Conservation (phyloP, 2,329 filamentous ascomycete genomes). For the Botrytis aclada region DNA sequence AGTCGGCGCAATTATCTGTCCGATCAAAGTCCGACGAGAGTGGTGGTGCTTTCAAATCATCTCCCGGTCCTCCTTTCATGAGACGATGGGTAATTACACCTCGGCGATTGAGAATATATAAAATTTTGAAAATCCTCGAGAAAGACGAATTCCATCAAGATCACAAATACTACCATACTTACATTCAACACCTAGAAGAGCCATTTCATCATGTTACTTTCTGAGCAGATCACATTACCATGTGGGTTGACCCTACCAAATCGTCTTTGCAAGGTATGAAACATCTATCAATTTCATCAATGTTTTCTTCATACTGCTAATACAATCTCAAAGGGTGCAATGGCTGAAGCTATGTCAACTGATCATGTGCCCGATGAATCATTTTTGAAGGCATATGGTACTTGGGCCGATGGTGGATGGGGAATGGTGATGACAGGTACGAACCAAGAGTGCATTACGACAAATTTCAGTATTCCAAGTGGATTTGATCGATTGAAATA, state of each 20-base stretch:
- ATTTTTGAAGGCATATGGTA: conserved; percentile 46
- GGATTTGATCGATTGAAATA: background rate
- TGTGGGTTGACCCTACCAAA: conserved; percentile 56
- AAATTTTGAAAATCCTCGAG: background rate
- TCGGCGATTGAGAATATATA: background rate
- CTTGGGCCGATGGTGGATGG: conserved; percentile 55
- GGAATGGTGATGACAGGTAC: conserved; percentile 49
- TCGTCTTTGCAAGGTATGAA: conserved; percentile 45
- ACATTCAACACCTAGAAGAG: background rate
- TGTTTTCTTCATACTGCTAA: background rate
- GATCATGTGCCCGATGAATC: conserved; percentile 45
- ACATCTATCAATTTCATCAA: background rate
- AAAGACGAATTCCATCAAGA: background rate
- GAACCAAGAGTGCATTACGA: background rate
- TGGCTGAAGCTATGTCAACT: conserved; percentile 42
- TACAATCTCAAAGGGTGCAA: background rate
- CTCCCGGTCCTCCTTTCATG: background rate
- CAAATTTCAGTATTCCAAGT: background rate
- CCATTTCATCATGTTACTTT: conserved; percentile 22
- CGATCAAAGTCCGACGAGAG: background rate
- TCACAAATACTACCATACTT: background rate
- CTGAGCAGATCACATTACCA: conserved; percentile 35
- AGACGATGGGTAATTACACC: background rate
- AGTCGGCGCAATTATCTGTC: background rate
- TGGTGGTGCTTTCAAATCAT: conserved; percentile 3